Evolutionary conservation across 495 filamentous ascomycete species (phyloP).

Genomic region (Articulospora tetracladia): DNA sequence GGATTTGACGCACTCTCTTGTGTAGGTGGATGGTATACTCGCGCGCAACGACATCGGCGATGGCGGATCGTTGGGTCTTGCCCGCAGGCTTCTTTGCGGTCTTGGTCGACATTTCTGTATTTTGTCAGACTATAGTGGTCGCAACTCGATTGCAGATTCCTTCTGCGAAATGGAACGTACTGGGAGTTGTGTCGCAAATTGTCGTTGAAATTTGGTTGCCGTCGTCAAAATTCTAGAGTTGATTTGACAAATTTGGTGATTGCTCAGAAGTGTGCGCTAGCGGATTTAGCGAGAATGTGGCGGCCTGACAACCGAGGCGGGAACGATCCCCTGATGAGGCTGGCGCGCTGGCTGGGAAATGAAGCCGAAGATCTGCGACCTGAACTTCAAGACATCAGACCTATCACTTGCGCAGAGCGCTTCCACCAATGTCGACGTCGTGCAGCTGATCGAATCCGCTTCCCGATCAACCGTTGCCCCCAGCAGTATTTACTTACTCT

Average conservation of each 20-base stretch:
- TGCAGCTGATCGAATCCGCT: neutral
- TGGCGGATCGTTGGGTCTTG: slow-evolving; percentile 85
- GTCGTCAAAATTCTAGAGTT: slow-evolving; percentile 5
- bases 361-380: neutral
- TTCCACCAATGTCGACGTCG: neutral
- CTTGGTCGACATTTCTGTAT: slow-evolving; percentile 69
- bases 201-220: slow-evolving; percentile 19
- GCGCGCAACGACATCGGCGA: slow-evolving; percentile 95
- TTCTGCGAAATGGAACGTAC: slow-evolving; percentile 10
- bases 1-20: slow-evolving; percentile 84
- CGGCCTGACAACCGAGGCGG: neutral
- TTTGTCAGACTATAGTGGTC: slow-evolving; percentile 10
- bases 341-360: neutral
- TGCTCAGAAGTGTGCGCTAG: neutral
- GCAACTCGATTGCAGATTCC: neutral
- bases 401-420: slow-evolving; percentile 3
- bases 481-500: no score
- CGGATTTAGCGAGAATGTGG: neutral
- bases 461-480: neutral
- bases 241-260: slow-evolving; percentile 3
- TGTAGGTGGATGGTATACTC: slow-evolving; percentile 99
- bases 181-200: slow-evolving; percentile 22
- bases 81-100: slow-evolving; percentile 54
- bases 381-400: neutral
- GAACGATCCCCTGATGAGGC: neutral